Conservation (phyloP, 495 filamentous ascomycete species). For the Daldinia concentrica region DNA sequence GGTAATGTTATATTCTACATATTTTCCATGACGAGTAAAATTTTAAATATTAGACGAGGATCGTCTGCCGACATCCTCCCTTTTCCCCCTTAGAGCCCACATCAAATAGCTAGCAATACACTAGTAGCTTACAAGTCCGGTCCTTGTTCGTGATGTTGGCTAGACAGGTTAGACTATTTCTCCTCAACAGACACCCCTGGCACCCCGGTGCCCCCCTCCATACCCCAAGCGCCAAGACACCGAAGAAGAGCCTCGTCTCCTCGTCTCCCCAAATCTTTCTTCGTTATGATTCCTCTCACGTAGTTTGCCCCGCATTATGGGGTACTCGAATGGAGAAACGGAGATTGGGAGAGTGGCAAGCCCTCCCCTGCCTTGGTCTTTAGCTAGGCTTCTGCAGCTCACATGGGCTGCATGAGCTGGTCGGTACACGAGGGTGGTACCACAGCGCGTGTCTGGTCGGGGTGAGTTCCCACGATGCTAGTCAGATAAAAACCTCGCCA, state of each 20-base stretch:
- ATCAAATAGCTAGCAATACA: neutral
- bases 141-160: constrained; percentile 8
- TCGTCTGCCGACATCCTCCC: neutral
- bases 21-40: neutral
- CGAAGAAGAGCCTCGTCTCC: constrained; percentile 41
- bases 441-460: neutral
- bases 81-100: neutral
- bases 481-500: constrained; percentile 32
- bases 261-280: constrained; percentile 20
- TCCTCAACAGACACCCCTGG: constrained; percentile 13
- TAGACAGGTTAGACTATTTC: constrained; percentile 1
- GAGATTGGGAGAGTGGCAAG: constrained; percentile 36
- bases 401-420: constrained; percentile 22
- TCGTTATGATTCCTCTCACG: constrained; percentile 15
- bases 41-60: neutral
- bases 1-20: neutral
- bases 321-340: constrained; percentile 23
- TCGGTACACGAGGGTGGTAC: constrained; percentile 7
- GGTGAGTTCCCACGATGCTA: constrained; percentile 14
- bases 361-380: constrained; percentile 21
- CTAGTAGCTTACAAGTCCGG: constrained; percentile 6
- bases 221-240: constrained; percentile 42
- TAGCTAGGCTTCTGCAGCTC: constrained; percentile 36
- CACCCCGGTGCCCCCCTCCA: constrained; percentile 8
- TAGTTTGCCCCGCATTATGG: constrained; percentile 28